Base-by-base conservation (phyloP, 1,284 basidiomycete genomes). In the Coniferiporia sulphurascens region DNA sequence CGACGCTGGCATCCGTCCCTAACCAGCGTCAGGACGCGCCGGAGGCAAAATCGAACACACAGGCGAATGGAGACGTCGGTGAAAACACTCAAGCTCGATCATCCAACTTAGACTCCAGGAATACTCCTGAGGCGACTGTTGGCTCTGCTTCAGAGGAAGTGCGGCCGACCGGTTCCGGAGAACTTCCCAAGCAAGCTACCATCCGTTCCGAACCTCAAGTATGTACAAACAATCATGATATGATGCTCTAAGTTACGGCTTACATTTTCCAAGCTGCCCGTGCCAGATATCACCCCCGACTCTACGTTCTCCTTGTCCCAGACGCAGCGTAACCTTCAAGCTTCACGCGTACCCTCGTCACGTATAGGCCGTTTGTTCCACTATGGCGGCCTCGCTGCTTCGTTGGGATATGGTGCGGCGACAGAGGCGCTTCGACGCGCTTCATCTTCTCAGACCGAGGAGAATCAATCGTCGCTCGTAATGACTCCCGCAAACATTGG, bases 401-500 rank as follows among this genome's bases (percentile, higher is more conserved):
- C 86, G 0, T 72, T 92, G 1, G 78, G 84, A 1, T 86, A 86
- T 63, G 91, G 89, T 12, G 86, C 84, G 5, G 86, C 87, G 6
- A 80, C 85, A 65, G 63, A 74, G 65, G 52, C 72, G 63, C 22
- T 75, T 63, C 51, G 74, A 66, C 62, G 73, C 64, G 63, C 70
- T 41, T 60, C 73, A 2, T 63, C 67, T 19, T 62, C 68, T 2
- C 65, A 70, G 15, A 58, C 63, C 6, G 52, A 63, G n/a, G 56
- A 56, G 3, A 56, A 41, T 9, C 60, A 63, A 38, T 61, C 74
- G 38, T 73, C 75, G 27, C 71, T 93, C 4, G 86, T 97, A 72
- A 83, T 96, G 83, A 91, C 88, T 1, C 93, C 95, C 70, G 85
- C 89, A 1, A 97, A 99, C 69, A 82, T 98, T 56, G 86, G 87